Conservation (phyloP, 148 eudicot genomes). For the Heliosperma pusillum region DNA sequence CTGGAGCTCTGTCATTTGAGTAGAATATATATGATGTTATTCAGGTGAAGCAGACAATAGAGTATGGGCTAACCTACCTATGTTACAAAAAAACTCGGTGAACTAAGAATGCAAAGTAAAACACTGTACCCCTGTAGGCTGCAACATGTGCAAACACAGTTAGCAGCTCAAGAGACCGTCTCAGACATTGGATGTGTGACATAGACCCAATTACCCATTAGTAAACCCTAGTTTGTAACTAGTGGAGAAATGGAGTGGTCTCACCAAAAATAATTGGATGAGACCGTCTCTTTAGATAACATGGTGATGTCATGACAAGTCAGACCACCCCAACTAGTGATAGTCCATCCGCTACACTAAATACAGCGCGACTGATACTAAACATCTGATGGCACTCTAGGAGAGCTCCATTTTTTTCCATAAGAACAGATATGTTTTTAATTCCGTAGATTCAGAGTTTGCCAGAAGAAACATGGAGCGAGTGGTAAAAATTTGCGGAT, state of each 20-base stretch:
- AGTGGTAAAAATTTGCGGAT: not conserved
- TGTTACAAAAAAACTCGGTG: not conserved
- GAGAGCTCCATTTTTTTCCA: not conserved
- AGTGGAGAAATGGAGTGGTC: too few species aligned
- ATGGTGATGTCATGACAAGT: too few species aligned
- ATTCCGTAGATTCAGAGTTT: not conserved
- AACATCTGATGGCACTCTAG: not conserved
- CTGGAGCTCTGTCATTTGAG: conserved; percentile 58
- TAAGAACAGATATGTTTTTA: not conserved
- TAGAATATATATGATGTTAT: conserved; percentile 22
- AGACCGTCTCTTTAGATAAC: too few species aligned
- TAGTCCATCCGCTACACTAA: not conserved
- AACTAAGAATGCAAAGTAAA: not conserved
- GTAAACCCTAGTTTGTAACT: too few species aligned
- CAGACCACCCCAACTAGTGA: too few species aligned
- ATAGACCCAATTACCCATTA: too few species aligned
- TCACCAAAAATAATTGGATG: too few species aligned
- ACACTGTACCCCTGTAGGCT: not conserved
- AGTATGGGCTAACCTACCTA: not conserved
- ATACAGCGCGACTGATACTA: not conserved
- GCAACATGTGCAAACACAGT: not conserved
- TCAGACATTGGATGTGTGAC: too few species aligned
- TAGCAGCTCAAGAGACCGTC: too few species aligned
- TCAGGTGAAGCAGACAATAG: conserved; percentile 2
- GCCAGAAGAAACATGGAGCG: not conserved